Base-by-base conservation (phyloP, 2,329 filamentous ascomycete species). In the Phaeosphaeria sp. region DNA sequence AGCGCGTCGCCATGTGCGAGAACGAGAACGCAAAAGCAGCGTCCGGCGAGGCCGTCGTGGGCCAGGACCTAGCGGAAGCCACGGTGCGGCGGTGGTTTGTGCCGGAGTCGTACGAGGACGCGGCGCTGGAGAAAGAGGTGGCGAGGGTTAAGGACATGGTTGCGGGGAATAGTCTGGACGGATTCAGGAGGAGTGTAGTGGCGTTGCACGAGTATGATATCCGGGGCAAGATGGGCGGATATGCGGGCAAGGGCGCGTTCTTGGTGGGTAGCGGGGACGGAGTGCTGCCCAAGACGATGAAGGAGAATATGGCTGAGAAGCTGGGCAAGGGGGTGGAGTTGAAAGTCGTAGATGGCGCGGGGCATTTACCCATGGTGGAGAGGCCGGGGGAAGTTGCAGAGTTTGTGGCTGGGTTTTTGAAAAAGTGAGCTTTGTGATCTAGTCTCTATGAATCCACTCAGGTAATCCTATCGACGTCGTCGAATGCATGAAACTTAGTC, bases 341-440 rank as follows among this genome's bases (percentile, higher is more conserved):
- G 63, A 86, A 84, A 72, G 76, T 90, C 56, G 85, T 96, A 10
- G 85, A 90, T 0, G 80, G 83, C 9, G 87, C 91, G 0, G 92
- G 92, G 0, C 92, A 96, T 79, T 77, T 96, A 69, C 92, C 92
- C 0, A 96, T 96, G 91, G 88, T 88, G 48, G 92, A 96, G 78
- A 85, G 87, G 64, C 88, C 90, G 0, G 78, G 81, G 55, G 87
- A 83, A 3, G 93, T 93, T 72, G 89, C 89, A 72, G 79, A 84
- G 25, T 85, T 86, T 46, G 80, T 94, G 2, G 78, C 81, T 43
- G 79, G 75, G 9, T 91, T 90, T 52, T 50, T 73, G 13, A 59
- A 55, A 22, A 18, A 42, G 39, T 27, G n/a, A n/a, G n/a, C n/a
- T n/a, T n/a, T n/a, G n/a, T n/a, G n/a, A n/a, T n/a, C n/a, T n/a